Conservation (phyloP, 2,329 filamentous ascomycete genomes). For the Fusarium incarnatum region DNA sequence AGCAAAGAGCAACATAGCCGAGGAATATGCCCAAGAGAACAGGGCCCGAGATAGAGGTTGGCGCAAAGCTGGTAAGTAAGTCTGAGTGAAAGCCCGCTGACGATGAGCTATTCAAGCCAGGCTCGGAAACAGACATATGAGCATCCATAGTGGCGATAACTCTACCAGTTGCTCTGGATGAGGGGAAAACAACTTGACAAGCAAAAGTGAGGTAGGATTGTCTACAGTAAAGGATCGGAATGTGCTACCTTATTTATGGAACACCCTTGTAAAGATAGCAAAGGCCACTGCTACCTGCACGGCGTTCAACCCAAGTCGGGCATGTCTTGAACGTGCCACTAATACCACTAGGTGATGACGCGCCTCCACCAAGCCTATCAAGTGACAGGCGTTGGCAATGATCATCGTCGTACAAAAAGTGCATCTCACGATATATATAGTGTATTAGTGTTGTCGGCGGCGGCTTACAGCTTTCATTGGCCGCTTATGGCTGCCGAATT, state of each 20-base stretch:
- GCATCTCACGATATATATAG: too few species aligned
- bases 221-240: not conserved
- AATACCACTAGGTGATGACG: not conserved
- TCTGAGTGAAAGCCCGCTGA: conserved; percentile 1
- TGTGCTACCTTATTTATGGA: conserved; percentile 24
- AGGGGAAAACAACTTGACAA: not conserved
- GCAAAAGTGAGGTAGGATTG: conserved; percentile 5
- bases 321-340: conserved; percentile 12
- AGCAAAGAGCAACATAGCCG: conserved; percentile 52
- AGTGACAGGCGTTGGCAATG: conserved; percentile 5
- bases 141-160: conserved; percentile 17
- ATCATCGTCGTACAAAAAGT: not conserved
- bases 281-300: not conserved
- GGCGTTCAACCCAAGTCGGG: conserved; percentile 17
- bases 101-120: conserved; percentile 21
- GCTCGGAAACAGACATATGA: conserved; percentile 6
- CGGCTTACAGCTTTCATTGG: not conserved
- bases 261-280: conserved; percentile 14
- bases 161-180: not conserved
- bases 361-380: conserved; percentile 16
- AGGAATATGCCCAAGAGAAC: conserved; percentile 39
- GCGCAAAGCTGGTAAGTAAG: not conserved
- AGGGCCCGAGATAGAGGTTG: conserved; percentile 31
- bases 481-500: not conserved
- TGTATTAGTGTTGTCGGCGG: not conserved